phyloP scores from a whole-genome alignment of 2,329 filamentous ascomycete species.

The Aspergillus arachidicola region DNA sequence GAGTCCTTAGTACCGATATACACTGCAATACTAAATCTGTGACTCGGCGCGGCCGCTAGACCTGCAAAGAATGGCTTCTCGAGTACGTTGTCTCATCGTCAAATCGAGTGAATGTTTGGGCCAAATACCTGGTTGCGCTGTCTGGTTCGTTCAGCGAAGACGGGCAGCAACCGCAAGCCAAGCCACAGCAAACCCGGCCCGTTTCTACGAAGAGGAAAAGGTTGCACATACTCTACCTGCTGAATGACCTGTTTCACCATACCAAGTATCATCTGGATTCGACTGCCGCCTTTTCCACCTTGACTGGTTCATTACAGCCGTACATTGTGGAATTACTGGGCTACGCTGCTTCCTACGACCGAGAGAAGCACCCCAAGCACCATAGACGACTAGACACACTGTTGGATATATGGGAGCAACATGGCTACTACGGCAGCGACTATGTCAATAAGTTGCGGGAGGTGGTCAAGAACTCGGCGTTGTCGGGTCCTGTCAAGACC shows the following conservation, averaged over 20 bases:
- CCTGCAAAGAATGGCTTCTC: slow-evolving; percentile 84
- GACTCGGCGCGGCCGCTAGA: slow-evolving; percentile 55
- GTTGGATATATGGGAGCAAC: slow-evolving; percentile 70
- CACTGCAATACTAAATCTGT: slow-evolving; percentile 40
- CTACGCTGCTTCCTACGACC: slow-evolving; percentile 56
- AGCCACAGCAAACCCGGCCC: slow-evolving; percentile 10
- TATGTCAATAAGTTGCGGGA: slow-evolving; percentile 63
- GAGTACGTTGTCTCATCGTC: slow-evolving; percentile 70
- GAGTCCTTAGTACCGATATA: slow-evolving; percentile 28
- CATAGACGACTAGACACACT: slow-evolving; percentile 65
- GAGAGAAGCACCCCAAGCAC: slow-evolving; percentile 66
- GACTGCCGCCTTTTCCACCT: slow-evolving; percentile 47
- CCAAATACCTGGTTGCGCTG: slow-evolving; percentile 74
- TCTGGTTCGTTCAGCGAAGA: slow-evolving; percentile 58
- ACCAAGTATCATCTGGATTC: slow-evolving; percentile 55
- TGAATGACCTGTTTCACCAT: slow-evolving; percentile 79
- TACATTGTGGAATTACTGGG: slow-evolving; percentile 65
- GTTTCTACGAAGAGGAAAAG: slow-evolving; percentile 68
- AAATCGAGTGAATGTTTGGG: slow-evolving; percentile 66
- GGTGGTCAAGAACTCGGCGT: slow-evolving; percentile 53
- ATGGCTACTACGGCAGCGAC: slow-evolving; percentile 61
- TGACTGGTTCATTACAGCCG: slow-evolving; percentile 61
- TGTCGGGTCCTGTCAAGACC: slow-evolving; percentile 33
- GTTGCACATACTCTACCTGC: slow-evolving; percentile 74
- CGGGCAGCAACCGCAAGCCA: slow-evolving; percentile 26